Evolutionary conservation across 2,329 filamentous ascomycete genomes (phyloP), one percentile per base, ranked within the genome.

Genomic region (Emmonsiellopsis sp.): DNA sequence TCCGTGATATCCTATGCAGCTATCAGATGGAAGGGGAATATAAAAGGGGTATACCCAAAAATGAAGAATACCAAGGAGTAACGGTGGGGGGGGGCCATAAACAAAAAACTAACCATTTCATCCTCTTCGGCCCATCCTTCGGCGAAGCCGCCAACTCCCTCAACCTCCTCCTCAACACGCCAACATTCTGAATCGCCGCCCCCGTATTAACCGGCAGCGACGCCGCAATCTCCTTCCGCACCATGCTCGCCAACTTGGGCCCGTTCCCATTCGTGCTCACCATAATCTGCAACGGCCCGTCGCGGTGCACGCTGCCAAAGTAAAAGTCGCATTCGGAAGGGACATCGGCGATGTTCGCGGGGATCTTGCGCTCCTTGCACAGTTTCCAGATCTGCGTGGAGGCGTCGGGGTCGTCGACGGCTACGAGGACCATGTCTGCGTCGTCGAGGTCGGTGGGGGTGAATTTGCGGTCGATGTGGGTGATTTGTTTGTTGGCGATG

Each of bases 251-350:
- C 58, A 98, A 74, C 66, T 92, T 85, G 0, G 93, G 93, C 0
- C 93, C 93, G 67, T 95, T 96, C 51, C 93, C 93, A 68, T 97
- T 98, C 37, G 93, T 98, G 74, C 88, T 94, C 62, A 98, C 92
- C 93, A 98, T 98, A 64, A 98, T 86, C 75, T 98, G 93, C 56
- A 98, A 73, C 5, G 93, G 93, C 0, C 93, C 93, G 68, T 98
- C 93, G 50, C 93, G 85, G 72, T 98, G 89, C 40, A 96, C 85
- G 67, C 87, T 93, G 58, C 93, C 93, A 73, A 98, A 98, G 77
- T 96, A 98, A 68, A 98, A 98, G 67, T 98, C 93, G 71, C 93
- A 98, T 70, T 98, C 93, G 0, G 89, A 81, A 0, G 93, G 93
- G 3, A 98, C 93, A 67, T 98, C 93, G 61, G 93, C 93, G 60